Evolutionary conservation across 2,329 filamentous ascomycete genomes (phyloP).

Genomic region (Pezizomycotina sp.): DNA sequence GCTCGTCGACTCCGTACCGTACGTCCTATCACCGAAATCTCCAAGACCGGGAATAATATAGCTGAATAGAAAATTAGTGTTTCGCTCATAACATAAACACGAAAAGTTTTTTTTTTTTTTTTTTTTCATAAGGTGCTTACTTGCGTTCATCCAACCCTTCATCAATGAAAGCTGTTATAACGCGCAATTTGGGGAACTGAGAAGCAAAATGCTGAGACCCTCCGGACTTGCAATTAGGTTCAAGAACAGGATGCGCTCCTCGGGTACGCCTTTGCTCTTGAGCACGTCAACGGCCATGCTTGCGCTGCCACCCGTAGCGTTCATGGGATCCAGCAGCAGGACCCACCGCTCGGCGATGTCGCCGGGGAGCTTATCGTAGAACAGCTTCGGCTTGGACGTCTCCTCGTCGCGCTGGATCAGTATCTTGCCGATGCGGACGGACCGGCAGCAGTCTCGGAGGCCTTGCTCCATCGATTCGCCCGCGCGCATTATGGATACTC

Average conservation of each 20-base stretch:
- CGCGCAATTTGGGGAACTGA: constrained; percentile 72
- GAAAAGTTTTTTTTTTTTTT: too few species aligned
- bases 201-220: constrained; percentile 78
- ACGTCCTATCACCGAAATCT: constrained; percentile 91
- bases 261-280: constrained; percentile 75
- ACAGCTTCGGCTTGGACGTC: constrained; percentile 76
- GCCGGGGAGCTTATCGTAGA: constrained; percentile 92
- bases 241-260: constrained; percentile 87
- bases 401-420: constrained; percentile 95
- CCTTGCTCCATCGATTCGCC: constrained; percentile 98
- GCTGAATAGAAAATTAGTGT: constrained; percentile 35
- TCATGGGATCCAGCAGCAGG: constrained; percentile 91
- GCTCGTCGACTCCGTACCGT: constrained; percentile 63
- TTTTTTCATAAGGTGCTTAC: constrained; percentile 39
- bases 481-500: constrained; percentile 94
- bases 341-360: constrained; percentile 92
- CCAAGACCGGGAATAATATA: constrained; percentile 90
- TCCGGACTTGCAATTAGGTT: constrained; percentile 96
- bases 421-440: constrained; percentile 96
- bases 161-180: constrained; percentile 93
- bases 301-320: constrained; percentile 89
- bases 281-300: constrained; percentile 94
- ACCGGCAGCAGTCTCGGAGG: constrained; percentile 85
- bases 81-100: constrained; percentile 1
- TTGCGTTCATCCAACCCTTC: constrained; percentile 95